phyloP scores from a whole-genome alignment of 2,329 filamentous ascomycete genomes.

The Epichloe aotearoae region DNA sequence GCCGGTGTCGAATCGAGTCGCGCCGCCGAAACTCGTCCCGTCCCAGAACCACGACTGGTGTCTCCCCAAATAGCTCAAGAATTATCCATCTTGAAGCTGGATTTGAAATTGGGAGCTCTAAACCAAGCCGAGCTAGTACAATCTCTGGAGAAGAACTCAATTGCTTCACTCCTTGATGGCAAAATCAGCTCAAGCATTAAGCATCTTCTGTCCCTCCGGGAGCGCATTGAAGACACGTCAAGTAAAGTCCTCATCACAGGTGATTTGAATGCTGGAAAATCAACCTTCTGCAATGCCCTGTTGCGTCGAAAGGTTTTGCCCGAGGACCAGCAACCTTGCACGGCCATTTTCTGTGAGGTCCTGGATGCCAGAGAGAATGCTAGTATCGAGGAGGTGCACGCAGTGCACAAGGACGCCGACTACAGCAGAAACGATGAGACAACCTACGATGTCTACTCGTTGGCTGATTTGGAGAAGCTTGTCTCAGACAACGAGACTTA shows the following conservation, averaged over 20 bases:
- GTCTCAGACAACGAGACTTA: constrained; percentile 82
- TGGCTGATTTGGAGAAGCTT: constrained; percentile 73
- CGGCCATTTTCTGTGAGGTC: constrained; percentile 96
- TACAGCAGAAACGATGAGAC: constrained; percentile 89
- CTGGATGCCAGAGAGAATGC: constrained; percentile 84
- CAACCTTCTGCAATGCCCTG: constrained; percentile 97
- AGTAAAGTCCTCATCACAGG: constrained; percentile 95
- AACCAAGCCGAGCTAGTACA: constrained; percentile 87
- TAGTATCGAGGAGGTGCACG: constrained; percentile 88
- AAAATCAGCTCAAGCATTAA: constrained; percentile 91
- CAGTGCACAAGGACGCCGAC: constrained; percentile 64
- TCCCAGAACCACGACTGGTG: constrained; percentile 67
- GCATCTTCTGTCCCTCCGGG: constrained; percentile 72
- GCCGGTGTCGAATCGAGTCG: constrained; percentile 57
- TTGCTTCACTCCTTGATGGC: constrained; percentile 80
- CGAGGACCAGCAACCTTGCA: constrained; percentile 96
- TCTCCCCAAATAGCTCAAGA: constrained; percentile 89
- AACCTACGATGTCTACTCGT: constrained; percentile 76
- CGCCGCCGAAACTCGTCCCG: constrained; percentile 46
- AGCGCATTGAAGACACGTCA: constrained; percentile 91
- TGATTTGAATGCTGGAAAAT: constrained; percentile 94
- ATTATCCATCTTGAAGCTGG: constrained; percentile 89
- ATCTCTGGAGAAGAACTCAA: constrained; percentile 81
- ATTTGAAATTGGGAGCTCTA: constrained; percentile 76
- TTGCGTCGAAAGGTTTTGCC: constrained; percentile 83